phyloP scores from a whole-genome alignment of 1,139 yeast genomes.

The Geotrichum fermentans region DNA sequence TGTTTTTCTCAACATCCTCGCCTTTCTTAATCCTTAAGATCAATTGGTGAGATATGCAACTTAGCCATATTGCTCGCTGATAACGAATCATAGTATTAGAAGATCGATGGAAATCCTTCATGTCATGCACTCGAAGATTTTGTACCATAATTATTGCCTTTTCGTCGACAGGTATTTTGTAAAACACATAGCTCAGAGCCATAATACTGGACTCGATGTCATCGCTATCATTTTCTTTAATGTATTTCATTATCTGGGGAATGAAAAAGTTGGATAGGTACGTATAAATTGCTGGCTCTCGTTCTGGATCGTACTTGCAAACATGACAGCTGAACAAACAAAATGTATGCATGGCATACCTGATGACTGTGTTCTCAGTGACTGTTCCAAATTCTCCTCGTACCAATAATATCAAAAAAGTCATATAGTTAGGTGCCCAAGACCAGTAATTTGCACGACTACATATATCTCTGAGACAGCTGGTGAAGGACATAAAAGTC shows the following conservation, averaged over 20 bases:
- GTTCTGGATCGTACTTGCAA: constrained; percentile 14
- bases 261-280: constrained; percentile 12
- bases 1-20: constrained; percentile 7
- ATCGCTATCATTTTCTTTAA: not conserved
- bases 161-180: constrained; percentile 11
- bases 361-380: not conserved
- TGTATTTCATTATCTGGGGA: constrained; percentile 3
- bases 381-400: constrained; percentile 7
- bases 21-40: constrained; percentile 10
- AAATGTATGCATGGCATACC: constrained; percentile 8
- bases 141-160: not conserved
- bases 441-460: constrained; percentile 17
- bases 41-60: constrained; percentile 11
- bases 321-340: constrained; percentile 13
- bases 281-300: constrained; percentile 7
- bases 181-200: constrained; percentile 13
- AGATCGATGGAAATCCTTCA: constrained; percentile 2
- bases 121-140: not conserved
- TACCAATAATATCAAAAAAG: constrained; percentile 12
- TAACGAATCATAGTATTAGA: constrained; percentile 4
- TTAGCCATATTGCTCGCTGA: constrained; percentile 16
- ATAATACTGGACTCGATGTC: constrained; percentile 3
- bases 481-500: constrained; percentile 4
- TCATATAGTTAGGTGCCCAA: constrained; percentile 16
- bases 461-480: constrained; percentile 6